Base-by-base conservation (phyloP, 2,329 filamentous ascomycete species). In the Aspergillus felis region DNA sequence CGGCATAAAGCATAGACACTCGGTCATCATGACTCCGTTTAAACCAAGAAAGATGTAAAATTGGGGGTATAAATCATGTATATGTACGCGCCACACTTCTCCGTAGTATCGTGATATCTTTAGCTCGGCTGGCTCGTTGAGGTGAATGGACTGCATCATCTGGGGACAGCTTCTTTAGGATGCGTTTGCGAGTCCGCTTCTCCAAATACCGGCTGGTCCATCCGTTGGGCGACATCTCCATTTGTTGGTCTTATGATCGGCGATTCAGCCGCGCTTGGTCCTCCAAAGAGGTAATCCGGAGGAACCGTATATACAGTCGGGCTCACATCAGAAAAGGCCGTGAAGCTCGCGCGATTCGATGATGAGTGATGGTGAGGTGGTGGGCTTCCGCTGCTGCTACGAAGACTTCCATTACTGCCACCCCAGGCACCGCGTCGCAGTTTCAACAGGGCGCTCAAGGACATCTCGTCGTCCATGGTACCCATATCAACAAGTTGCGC, bases 361-460 rank as follows among this genome's bases (percentile, higher is more conserved):
- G 67, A 57, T 24, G 69, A 55, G 50, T 70, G 54, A 55, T 71
- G 68, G 56, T 75, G 67, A 2, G 76, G 76, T 20, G 77, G 77
- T 47, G 74, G 74, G 56, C 75, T 78, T 49, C 70, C 71, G 24
- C 73, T 73, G 59, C 74, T 73, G 61, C 84, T 89, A 53, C 80
- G 80, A 5, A 92, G 75, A 65, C 90, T 93, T 1, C 82, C 86
- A 66, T 91, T 89, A 57, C 90, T 94, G 4, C 89, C 89, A 25
- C 91, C 91, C 84, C 90, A 96, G 0, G 91, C 88, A 51, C 84
- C 87, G 10, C 84, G 87, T 3, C 92, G 84, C 46, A 95, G 74
- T 60, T 86, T 88, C 74, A 91, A 80, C 17, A 96, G 78, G 0
- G 88, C 83, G 50, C 87, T 87, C 7, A 95, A 76, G 25, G 83